phyloP scores from a whole-genome alignment of 164 flowering plant genomes.

The Aristolochia contorta region DNA sequence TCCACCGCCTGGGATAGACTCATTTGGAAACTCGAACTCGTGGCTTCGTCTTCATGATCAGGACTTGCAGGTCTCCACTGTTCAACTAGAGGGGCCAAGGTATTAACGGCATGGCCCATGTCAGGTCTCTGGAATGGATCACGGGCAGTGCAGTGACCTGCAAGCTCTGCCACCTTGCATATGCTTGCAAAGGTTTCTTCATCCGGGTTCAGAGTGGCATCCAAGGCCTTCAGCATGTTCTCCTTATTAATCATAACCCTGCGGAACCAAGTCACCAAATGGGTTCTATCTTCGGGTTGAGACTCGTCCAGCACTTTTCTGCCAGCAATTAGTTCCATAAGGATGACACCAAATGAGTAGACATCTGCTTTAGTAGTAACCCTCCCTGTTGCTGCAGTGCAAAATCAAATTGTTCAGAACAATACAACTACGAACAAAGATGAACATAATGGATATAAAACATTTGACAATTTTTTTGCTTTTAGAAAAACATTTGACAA shows the following conservation, averaged over 20 bases:
- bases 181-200: slow-evolving; percentile 38
- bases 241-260: slow-evolving; percentile 29
- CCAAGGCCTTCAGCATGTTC: slow-evolving; percentile 21
- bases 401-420: not conserved
- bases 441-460: too few relatives aligned
- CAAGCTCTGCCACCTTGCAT: slow-evolving; percentile 37
- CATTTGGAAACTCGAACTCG: slow-evolving; percentile 19
- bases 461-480: too few relatives aligned
- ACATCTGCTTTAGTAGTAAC: slow-evolving; percentile 30
- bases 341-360: slow-evolving; percentile 27
- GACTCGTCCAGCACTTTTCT: slow-evolving; percentile 22
- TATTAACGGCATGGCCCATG: slow-evolving; percentile 45
- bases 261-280: slow-evolving; percentile 44
- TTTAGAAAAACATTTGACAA: too few relatives aligned
- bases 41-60: slow-evolving; percentile 20
- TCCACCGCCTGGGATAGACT: slow-evolving; percentile 26
- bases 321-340: slow-evolving; percentile 27
- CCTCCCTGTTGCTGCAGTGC: slow-evolving; percentile 21
- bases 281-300: slow-evolving; percentile 28
- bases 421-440: too few relatives aligned
- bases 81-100: slow-evolving; percentile 42
- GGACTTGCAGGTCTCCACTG: slow-evolving; percentile 38
- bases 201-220: slow-evolving; percentile 26
- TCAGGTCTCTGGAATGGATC: slow-evolving; percentile 48
- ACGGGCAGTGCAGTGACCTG: slow-evolving; percentile 47